Evolutionary conservation across 306 rosid genomes (phyloP), one percentile per base, ranked within the genome.

Genomic region (Lotus japonicus): DNA sequence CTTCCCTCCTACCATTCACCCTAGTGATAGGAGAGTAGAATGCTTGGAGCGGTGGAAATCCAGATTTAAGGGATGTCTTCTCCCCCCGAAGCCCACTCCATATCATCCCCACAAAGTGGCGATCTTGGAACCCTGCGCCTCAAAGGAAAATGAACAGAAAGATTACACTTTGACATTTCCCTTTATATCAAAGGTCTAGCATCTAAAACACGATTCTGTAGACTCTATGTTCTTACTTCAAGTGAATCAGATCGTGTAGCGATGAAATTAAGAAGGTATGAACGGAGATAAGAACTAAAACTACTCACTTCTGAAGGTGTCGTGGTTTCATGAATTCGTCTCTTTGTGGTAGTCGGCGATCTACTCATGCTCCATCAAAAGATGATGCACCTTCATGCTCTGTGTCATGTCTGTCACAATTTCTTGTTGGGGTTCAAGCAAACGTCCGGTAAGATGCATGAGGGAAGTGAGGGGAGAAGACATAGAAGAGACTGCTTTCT

Each of bases 291-390:
- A 16, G 41, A 56, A 11, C 21, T 12, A 11, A 31, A 28, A 28
- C 4, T 18, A 86, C 99, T 78, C 65, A 94, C 99, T 86, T 83
- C 99, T 97, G 17, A 87, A 94, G 52, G 97, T 76, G 61, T 90
- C 97, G 83, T 88, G 90, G 59, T 97, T 95, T n/a, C 96, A 94
- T 88, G n/a, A n/a, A n/a, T n/a, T n/a, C n/a, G n/a, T n/a, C n/a
- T n/a, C n/a, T n/a, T n/a, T n/a, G n/a, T n/a, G n/a, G n/a, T n/a
- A n/a, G n/a, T n/a, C n/a, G n/a, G n/a, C n/a, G n/a, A n/a, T n/a
- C n/a, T n/a, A n/a, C n/a, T n/a, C n/a, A 73, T 85, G 89, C 10
- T 87, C 86, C 9, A 75, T n/a, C 18, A 92, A 76, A 76, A 92
- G 90, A 61, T 16, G 80, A 16, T 92, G 95, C 54, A 81, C 64